Base-by-base conservation (phyloP, 2,329 filamentous ascomycete species). In the Alternaria burnsii region DNA sequence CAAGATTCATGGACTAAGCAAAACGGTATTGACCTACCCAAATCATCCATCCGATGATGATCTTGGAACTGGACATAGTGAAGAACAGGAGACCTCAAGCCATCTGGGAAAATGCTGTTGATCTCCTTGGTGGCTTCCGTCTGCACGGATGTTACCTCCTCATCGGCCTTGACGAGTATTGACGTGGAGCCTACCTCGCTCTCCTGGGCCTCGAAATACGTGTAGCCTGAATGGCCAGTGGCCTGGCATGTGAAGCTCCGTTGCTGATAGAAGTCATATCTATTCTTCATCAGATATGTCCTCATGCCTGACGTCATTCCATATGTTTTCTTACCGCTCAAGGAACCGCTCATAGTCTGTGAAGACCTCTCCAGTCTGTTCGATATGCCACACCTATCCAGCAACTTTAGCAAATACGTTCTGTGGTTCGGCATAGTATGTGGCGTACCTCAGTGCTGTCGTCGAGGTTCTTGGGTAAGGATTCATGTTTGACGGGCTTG, bases 161-260 rank as follows among this genome's bases (percentile, higher is more conserved):
- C 65, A 52, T 63, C 65, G 58, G 62, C 69, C 58, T 67, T 66
- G 61, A 67, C 62, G 58, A 65, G 66, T 55, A 67, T 60, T 62
- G 66, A 67, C 55, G 61, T 64, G 46, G 58, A 61, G 82, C 89
- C 67, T 85, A 96, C 93, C 87, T 97, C 93, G 81, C 93, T 97
- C 79, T 92, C 89, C 30, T 94, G 86, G 26, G 95, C 95, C 69
- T 97, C 93, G 74, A 97, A 97, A 79, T 96, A 99, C 4, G 88
- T 94, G 67, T 97, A 84, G 54, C 91, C 91, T 30, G 93, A 96
- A 78, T 97, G 94, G 55, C 95, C 95, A 12, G 93, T 97, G 67
- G 98, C 96, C 76, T 97, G 92, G 79, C 96, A 97, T 62, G 96
- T 97, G 79, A 98, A 99, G 56, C 91, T 89, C 74, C 89, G 92